These are phyloP conservation scores for Starmerella davenportii DNA, from an alignment of 805 yeast species.

Conservation along the genomic window DNA sequence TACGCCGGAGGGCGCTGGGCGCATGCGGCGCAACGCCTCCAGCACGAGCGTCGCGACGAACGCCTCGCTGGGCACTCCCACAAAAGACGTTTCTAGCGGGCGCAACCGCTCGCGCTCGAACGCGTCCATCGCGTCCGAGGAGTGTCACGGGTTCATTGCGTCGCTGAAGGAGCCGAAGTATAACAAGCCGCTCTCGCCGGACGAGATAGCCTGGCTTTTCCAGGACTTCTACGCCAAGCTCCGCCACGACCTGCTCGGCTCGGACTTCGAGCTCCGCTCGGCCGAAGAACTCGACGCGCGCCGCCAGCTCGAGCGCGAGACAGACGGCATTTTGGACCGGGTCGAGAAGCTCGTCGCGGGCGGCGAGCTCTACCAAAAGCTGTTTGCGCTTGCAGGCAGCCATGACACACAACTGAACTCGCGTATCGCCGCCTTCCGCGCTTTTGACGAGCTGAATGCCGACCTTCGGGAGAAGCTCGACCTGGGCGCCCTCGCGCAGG, in stretches of 20 bases:
- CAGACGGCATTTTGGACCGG: conserved; percentile 19
- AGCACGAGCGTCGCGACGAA: neutral
- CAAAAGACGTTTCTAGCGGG: neutral
- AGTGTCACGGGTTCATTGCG: conserved; percentile 17
- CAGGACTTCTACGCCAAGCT: conserved; percentile 26
- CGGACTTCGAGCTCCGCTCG: conserved; percentile 16
- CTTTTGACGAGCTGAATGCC: conserved; percentile 3
- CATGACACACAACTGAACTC: conserved; percentile 17
- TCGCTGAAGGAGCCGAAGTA: conserved; percentile 25
- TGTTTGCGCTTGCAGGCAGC: conserved; percentile 17
- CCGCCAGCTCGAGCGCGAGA: conserved; percentile 17
- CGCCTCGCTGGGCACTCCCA: neutral
- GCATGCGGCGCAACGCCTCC: neutral
- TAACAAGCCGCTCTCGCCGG: conserved; percentile 23
- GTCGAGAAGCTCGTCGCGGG: conserved; percentile 25
- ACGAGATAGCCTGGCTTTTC: conserved; percentile 25
- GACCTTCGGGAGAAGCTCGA: conserved; percentile 6
- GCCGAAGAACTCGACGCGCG: conserved; percentile 23
- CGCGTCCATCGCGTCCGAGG: conserved; percentile 11
- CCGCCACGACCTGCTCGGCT: conserved; percentile 16
- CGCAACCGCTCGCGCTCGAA: conserved; percentile 7
- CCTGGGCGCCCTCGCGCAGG: neutral
- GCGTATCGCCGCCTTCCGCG: conserved; percentile 8
- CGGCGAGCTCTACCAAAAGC: conserved; percentile 22
- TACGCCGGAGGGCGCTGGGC: neutral